A percentile compares a stretch with the other conserved stretches of the same genome.
These are phyloP conservation scores for Chaetothyriales sp. DNA, from an alignment of 2,329 filamentous ascomycete genomes.

Conservation along the genomic window DNA sequence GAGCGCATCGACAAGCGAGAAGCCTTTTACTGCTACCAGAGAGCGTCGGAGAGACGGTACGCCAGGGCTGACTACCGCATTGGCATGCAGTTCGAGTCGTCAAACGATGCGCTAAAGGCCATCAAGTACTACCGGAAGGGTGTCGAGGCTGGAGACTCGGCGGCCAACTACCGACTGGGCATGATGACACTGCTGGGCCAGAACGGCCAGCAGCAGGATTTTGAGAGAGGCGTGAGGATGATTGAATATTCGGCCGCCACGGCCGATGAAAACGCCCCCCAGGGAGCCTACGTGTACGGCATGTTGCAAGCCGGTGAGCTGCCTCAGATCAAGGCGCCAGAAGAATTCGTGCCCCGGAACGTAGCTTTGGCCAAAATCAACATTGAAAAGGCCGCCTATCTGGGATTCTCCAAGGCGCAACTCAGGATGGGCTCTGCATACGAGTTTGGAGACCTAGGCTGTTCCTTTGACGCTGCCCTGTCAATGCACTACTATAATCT, in stretches of 20 bases:
- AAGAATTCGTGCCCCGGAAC: slow-evolving; percentile 55
- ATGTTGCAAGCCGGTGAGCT: slow-evolving; percentile 87
- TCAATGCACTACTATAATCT: slow-evolving; percentile 94
- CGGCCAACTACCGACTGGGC: slow-evolving; percentile 73
- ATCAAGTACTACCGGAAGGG: slow-evolving; percentile 81
- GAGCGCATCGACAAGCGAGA: slow-evolving; percentile 85
- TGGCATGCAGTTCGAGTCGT: slow-evolving; percentile 95
- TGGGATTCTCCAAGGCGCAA: slow-evolving; percentile 92
- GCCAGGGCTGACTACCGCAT: slow-evolving; percentile 87
- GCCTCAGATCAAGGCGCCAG: slow-evolving; percentile 75
- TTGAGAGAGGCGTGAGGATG: slow-evolving; percentile 60
- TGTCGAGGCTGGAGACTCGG: slow-evolving; percentile 68
- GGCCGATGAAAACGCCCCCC: slow-evolving; percentile 90
- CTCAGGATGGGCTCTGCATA: slow-evolving; percentile 94
- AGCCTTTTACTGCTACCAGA: slow-evolving; percentile 73
- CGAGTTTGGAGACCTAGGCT: slow-evolving; percentile 83
- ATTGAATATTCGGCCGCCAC: slow-evolving; percentile 72
- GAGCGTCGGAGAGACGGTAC: slow-evolving; percentile 67
- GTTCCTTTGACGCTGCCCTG: slow-evolving; percentile 84
- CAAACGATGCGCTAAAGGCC: slow-evolving; percentile 81
- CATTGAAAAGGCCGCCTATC: slow-evolving; percentile 90
- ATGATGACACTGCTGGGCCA: slow-evolving; percentile 97
- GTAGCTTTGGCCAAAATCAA: slow-evolving; percentile 64
- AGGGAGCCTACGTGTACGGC: slow-evolving; percentile 87
- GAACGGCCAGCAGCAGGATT: slow-evolving; percentile 78